These are phyloP conservation scores for Trichoderma gracile DNA, from an alignment of 2,329 filamentous ascomycete species.

Conservation along the genomic window DNA sequence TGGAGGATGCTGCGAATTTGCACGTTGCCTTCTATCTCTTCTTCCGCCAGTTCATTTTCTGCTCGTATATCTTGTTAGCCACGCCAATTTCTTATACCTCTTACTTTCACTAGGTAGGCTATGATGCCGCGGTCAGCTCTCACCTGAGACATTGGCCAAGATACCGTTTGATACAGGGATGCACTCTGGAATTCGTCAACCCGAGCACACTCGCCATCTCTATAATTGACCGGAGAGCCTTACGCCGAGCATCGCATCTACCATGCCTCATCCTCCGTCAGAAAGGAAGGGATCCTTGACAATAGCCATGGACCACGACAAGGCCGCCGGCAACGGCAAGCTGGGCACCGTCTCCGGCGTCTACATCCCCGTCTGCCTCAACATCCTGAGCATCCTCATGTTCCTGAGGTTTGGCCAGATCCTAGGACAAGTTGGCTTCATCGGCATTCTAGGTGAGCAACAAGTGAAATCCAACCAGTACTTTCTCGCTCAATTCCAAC, in stretches of 20 bases:
- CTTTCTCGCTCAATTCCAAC: background rate
- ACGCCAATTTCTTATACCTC: background rate
- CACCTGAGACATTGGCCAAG: background rate
- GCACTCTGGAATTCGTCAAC: background rate
- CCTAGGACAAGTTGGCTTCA: constrained; percentile 73
- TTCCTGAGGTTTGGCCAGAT: constrained; percentile 87
- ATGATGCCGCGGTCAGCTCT: background rate
- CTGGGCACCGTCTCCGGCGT: constrained; percentile 76
- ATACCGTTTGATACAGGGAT: background rate
- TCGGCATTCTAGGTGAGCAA: constrained; percentile 73
- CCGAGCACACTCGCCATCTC: background rate
- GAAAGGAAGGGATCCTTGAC: constrained; percentile 25
- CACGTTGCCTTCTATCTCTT: background rate
- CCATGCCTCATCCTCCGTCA: constrained; percentile 27
- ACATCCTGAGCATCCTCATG: constrained; percentile 89
- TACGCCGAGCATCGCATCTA: background rate
- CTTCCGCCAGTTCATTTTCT: background rate
- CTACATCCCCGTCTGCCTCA: constrained; percentile 85
- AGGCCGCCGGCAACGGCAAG: constrained; percentile 52
- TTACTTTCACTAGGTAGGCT: background rate
- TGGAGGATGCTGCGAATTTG: background rate
- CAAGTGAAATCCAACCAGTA: background rate
- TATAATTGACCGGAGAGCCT: background rate
- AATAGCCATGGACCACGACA: constrained; percentile 40
- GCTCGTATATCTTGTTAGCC: background rate